Conservation (phyloP, 1,139 yeast species). For the Debaryomyces singareniensis region DNA sequence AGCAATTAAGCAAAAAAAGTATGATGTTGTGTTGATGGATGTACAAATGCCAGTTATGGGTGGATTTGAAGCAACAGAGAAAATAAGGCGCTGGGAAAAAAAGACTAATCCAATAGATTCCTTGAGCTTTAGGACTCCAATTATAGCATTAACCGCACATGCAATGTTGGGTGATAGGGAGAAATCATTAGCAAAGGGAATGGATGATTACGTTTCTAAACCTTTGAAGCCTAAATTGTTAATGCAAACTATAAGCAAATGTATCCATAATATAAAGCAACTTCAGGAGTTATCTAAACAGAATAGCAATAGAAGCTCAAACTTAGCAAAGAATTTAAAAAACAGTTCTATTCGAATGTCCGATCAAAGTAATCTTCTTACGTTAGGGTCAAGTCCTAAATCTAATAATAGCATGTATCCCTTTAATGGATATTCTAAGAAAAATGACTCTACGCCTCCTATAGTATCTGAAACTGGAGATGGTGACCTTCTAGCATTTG, state of each 20-base stretch:
- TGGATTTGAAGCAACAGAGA: constrained; percentile 85
- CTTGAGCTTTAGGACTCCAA: constrained; percentile 64
- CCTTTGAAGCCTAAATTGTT: constrained; percentile 79
- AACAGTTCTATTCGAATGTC: constrained; percentile 26
- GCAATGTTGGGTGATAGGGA: constrained; percentile 91
- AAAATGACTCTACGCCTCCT: too few species aligned
- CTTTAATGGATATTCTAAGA: too few species aligned
- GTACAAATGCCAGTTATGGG: constrained; percentile 97
- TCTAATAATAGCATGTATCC: too few species aligned
- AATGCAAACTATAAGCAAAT: constrained; percentile 78
- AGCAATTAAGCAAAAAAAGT: constrained; percentile 58
- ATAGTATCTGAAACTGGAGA: not conserved
- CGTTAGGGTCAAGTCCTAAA: constrained; percentile 14
- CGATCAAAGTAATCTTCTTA: constrained; percentile 14
- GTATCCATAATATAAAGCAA: constrained; percentile 65
- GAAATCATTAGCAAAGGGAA: constrained; percentile 77
- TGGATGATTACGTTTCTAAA: constrained; percentile 86
- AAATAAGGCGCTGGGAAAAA: constrained; percentile 82
- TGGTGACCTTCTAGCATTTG: not conserved
- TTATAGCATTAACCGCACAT: constrained; percentile 85
- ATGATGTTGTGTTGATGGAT: constrained; percentile 85
- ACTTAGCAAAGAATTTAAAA: constrained; percentile 43
- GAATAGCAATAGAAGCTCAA: constrained; percentile 40
- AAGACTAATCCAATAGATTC: constrained; percentile 71
- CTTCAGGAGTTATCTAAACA: constrained; percentile 50